Conservation (phyloP, 2,329 filamentous ascomycete species). For the Chaetomiaceae sp. region DNA sequence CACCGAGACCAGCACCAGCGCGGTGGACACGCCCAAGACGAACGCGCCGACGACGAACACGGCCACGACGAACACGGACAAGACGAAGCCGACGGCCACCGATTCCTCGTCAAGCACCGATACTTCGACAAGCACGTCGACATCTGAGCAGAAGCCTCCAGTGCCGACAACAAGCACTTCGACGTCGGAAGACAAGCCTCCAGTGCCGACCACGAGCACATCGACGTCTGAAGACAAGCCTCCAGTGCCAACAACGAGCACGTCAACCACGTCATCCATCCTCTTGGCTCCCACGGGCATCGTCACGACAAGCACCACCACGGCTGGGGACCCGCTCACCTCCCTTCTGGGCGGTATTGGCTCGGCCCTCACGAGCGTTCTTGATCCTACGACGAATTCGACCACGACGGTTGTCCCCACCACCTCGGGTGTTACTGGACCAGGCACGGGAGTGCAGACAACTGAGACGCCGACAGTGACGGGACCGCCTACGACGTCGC, state of each 20-base stretch:
- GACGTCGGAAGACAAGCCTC: not conserved
- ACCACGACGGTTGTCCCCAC: not conserved
- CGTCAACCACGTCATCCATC: conserved; percentile 22
- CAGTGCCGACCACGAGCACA: not conserved
- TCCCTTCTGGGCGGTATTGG: conserved; percentile 20
- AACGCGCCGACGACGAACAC: too few species aligned
- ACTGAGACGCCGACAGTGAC: conserved; percentile 7
- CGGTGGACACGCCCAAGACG: too few species aligned
- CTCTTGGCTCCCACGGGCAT: conserved; percentile 30
- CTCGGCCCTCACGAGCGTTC: conserved; percentile 15
- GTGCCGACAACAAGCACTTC: not conserved
- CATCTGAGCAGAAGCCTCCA: not conserved
- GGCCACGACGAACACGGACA: too few species aligned
- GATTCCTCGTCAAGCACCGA: too few species aligned
- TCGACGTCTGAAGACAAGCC: not conserved
- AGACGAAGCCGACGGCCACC: too few species aligned
- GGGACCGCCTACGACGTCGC: not conserved
- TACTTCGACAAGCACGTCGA: not conserved
- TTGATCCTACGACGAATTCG: conserved; percentile 5
- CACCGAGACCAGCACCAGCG: not conserved
- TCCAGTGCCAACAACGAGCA: conserved; percentile 12
- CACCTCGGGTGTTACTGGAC: conserved; percentile 4
- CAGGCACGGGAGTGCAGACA: conserved; percentile 11
- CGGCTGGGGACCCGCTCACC: conserved; percentile 6
- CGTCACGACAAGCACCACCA: conserved; percentile 21